Base-by-base conservation (phyloP, 805 yeast species). In the Dipodascus geniculatus region DNA sequence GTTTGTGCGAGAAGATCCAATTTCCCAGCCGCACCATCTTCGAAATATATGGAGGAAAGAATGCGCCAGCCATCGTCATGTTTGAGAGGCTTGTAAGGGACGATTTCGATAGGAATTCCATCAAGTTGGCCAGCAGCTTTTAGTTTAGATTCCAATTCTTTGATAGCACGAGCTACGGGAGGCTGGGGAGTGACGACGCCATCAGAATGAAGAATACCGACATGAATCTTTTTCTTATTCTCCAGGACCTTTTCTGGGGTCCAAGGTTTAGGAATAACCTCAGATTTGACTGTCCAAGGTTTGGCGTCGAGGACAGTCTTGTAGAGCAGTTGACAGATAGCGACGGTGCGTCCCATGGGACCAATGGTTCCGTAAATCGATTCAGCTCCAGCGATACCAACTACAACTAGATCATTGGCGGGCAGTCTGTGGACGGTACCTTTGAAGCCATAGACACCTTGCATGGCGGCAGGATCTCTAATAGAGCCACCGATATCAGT, bases 331-430 rank as follows among this genome's bases (percentile, higher is more conserved):
- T 75, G 76, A 53, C 80, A 64, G 63, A 78, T 82, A 14, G 72
- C 78, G 48, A 79, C 66, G 2, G 74, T 64, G 54, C 74, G 69
- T 6, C 79, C 72, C 65, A 80, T 58, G 16, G 84, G 83, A 1
- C 85, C 85, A 52, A 72, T 70, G 16, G 78, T 81, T 3, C 80
- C 78, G n/a, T 75, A 72, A 24, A 80, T 78, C 44, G 77, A 68
- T 60, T 78, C 81, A 28, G 33, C 33, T 64, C 79, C 82, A 31
- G 79, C 81, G 4, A 72, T 72, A 51, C 59, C 66, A 2, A 75
- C 68, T 48, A 68, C 71, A n/a, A 66, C 66, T 3, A 72, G 71
- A 51, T 72, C 64, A 17, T 53, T 56, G 48, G 54, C 58, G 4
- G 69, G 63, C 9, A 75, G 64, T 57, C 81, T 58, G 16, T 76